Conservation (phyloP, 495 filamentous ascomycete genomes). For the Apodospora peruviana region DNA sequence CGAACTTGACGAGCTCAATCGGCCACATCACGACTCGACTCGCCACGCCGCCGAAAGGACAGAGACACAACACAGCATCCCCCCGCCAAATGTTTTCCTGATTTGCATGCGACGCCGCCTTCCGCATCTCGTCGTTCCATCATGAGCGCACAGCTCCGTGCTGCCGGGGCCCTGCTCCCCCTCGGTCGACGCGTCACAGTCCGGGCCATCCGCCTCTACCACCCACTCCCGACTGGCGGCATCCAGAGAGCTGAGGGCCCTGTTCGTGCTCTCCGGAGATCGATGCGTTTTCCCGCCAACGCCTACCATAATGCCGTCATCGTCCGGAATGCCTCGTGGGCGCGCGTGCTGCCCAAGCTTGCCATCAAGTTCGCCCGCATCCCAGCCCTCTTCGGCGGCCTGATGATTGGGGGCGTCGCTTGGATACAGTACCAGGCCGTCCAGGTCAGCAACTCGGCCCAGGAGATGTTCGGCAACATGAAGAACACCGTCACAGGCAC, state of each 20-base stretch:
- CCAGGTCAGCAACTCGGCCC: constrained; percentile 84
- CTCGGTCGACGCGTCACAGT: constrained; percentile 51
- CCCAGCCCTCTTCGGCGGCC: constrained; percentile 86
- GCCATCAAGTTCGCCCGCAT: constrained; percentile 80
- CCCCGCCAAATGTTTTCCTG: not conserved
- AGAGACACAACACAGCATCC: too few species aligned
- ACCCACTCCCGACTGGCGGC: constrained; percentile 61
- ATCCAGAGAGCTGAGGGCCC: constrained; percentile 61
- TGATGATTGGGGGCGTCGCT: constrained; percentile 76
- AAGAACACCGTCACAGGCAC: constrained; percentile 61
- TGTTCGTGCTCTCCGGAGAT: constrained; percentile 51
- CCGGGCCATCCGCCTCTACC: constrained; percentile 59
- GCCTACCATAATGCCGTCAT: constrained; percentile 80
- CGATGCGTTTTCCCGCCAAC: constrained; percentile 72
- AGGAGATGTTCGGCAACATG: constrained; percentile 68
- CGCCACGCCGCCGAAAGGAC: too few species aligned
- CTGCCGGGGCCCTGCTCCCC: constrained; percentile 59
- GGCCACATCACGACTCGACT: too few species aligned
- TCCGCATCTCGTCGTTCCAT: constrained; percentile 17
- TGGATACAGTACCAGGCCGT: constrained; percentile 96
- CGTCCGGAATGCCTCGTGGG: constrained; percentile 81
- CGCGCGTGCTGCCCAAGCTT: constrained; percentile 77
- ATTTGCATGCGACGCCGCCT: not conserved
- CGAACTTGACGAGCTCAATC: too few species aligned
- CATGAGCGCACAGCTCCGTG: constrained; percentile 82